Evolutionary conservation across 2,329 filamentous ascomycete genomes (phyloP).

Genomic region (Botrytis fragariae): DNA sequence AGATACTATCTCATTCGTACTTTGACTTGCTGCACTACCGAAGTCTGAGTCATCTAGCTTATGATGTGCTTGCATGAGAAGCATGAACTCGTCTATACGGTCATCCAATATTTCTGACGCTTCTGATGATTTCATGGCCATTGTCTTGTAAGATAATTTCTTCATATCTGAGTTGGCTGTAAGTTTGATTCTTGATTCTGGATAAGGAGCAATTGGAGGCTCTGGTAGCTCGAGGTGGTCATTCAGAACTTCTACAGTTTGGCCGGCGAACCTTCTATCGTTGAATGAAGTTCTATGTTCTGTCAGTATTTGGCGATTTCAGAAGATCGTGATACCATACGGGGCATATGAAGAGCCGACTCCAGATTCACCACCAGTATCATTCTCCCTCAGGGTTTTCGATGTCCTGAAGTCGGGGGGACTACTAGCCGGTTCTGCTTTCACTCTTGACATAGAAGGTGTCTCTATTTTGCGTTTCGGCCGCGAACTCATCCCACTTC

Average conservation of each 20-base stretch:
- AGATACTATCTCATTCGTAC: conserved; percentile 81
- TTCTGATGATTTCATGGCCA: conserved; percentile 93
- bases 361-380: background rate
- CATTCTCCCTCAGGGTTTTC: conserved; percentile 2
- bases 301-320: conserved; percentile 32
- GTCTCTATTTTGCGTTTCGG: conserved; percentile 44
- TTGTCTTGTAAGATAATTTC: conserved; percentile 86
- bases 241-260: conserved; percentile 82
- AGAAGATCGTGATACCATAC: conserved; percentile 13
- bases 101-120: conserved; percentile 92
- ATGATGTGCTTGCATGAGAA: conserved; percentile 71
- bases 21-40: conserved; percentile 81
- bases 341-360: background rate
- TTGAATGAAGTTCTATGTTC: conserved; percentile 63
- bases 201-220: conserved; percentile 66
- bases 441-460: conserved; percentile 48
- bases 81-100: conserved; percentile 84
- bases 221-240: conserved; percentile 65
- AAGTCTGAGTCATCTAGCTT: conserved; percentile 76
- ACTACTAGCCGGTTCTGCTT: conserved; percentile 45
- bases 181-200: conserved; percentile 77
- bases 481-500: conserved; percentile 30
- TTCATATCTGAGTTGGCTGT: conserved; percentile 85
- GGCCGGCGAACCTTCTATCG: conserved; percentile 74
- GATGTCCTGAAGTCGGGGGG: conserved; percentile 47